Conservation (phyloP, 1,284 basidiomycete genomes). For the Acaromyces ingoldii region DNA sequence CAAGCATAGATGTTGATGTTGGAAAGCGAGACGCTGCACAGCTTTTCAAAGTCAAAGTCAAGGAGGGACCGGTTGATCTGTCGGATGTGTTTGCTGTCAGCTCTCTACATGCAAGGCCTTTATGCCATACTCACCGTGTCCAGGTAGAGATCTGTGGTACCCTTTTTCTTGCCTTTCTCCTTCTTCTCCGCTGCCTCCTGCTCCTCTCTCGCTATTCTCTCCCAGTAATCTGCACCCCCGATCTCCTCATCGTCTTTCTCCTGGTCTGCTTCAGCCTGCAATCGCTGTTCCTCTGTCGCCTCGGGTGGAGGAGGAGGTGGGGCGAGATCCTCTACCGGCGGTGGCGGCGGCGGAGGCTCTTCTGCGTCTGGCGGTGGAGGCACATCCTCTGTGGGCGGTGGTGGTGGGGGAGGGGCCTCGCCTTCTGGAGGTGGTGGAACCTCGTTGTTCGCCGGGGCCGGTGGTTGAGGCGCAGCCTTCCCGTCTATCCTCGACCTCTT, state of each 20-base stretch:
- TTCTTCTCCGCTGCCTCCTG: slow-evolving; percentile 17
- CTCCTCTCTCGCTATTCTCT: slow-evolving; percentile 42
- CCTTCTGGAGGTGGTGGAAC: too few relatives aligned
- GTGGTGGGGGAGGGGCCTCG: slow-evolving; percentile 25
- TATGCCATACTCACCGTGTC: slow-evolving; percentile 68
- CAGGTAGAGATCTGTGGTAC: slow-evolving; percentile 80
- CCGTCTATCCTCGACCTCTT: too few relatives aligned
- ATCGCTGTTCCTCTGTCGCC: slow-evolving; percentile 1
- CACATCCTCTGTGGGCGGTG: slow-evolving; percentile 20
- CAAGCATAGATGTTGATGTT: slow-evolving; percentile 98
- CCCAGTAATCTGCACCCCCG: slow-evolving; percentile 38
- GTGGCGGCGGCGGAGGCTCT: slow-evolving; percentile 9
- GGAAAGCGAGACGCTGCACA: slow-evolving; percentile 90
- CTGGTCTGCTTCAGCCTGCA: slow-evolving; percentile 11
- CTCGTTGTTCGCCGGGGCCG: too few relatives aligned
- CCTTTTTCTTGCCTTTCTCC: slow-evolving; percentile 38
- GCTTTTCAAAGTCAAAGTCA: slow-evolving; percentile 98
- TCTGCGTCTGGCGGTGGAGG: neutral
- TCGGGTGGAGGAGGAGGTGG: slow-evolving; percentile 29
- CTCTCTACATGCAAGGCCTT: too few relatives aligned
- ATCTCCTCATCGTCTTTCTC: slow-evolving; percentile 19
- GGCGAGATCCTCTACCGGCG: slow-evolving; percentile 11
- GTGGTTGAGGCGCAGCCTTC: too few relatives aligned
- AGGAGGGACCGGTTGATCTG: slow-evolving; percentile 57
- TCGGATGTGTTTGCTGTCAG: too few relatives aligned